Conservation (phyloP, 2,329 filamentous ascomycete genomes). For the Trichophyton benhamiae region DNA sequence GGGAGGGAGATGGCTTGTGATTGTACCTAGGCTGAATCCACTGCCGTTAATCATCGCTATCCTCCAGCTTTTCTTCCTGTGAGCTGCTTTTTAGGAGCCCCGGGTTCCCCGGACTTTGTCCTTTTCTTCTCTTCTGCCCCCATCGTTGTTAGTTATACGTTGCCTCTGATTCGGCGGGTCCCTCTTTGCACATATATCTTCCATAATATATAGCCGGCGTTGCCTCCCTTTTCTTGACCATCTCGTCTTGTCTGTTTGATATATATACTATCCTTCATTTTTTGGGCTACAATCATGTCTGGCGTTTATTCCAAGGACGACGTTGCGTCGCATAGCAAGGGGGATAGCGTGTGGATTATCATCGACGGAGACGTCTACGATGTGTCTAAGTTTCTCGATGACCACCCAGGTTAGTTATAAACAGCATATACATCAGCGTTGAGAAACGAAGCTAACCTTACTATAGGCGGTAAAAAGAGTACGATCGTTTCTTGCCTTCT, state of each 20-base stretch:
- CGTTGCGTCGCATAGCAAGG: slow-evolving; percentile 64
- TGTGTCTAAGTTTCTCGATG: slow-evolving; percentile 15
- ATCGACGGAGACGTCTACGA: slow-evolving; percentile 16
- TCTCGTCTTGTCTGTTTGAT: neutral
- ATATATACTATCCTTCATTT: too few relatives aligned
- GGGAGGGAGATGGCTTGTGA: neutral
- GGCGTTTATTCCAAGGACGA: slow-evolving; percentile 74
- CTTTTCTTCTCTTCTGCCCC: neutral
- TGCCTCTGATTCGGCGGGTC: neutral
- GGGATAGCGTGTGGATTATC: slow-evolving; percentile 14
- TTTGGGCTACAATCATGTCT: slow-evolving; percentile 51
- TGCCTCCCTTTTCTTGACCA: neutral
- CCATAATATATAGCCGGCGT: neutral
- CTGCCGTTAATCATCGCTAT: neutral
- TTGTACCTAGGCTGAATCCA: neutral
- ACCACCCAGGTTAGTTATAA: slow-evolving; percentile 14
- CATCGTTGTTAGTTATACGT: neutral
- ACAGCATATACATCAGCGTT: neutral
- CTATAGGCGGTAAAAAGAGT: slow-evolving; percentile 13
- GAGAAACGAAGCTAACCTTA: neutral
- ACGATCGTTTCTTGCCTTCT: neutral
- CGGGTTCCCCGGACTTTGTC: neutral
- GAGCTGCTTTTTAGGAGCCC: neutral
- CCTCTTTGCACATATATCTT: neutral
- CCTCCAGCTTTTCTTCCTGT: neutral